phyloP scores from a whole-genome alignment of 2,329 filamentous ascomycete species.

The Calonectria naviculata region DNA sequence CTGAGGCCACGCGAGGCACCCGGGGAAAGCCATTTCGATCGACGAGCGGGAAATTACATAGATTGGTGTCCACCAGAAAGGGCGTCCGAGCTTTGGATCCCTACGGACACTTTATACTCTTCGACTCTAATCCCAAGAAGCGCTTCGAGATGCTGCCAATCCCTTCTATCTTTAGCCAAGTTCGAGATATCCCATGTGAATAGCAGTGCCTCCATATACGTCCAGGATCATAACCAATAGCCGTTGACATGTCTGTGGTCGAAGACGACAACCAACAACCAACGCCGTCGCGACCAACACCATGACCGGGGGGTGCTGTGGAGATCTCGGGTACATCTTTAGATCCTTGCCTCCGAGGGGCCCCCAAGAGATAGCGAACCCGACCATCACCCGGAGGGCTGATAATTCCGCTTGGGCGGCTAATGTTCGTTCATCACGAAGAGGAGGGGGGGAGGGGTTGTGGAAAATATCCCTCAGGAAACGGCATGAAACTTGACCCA shows the following conservation, averaged over 20 bases:
- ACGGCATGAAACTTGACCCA: neutral
- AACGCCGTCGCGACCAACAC: neutral
- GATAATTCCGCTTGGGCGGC: neutral
- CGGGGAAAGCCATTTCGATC: slow-evolving; percentile 35
- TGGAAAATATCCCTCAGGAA: neutral
- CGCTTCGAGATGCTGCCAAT: neutral
- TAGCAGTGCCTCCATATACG: neutral
- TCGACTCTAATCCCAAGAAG: neutral
- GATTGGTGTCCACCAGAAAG: slow-evolving; percentile 6
- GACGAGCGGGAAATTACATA: slow-evolving; percentile 26
- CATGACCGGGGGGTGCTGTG: neutral
- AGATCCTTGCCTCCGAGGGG: neutral
- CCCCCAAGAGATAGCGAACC: neutral
- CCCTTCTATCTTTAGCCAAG: neutral
- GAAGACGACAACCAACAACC: neutral
- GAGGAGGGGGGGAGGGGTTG: neutral
- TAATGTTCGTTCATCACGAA: neutral
- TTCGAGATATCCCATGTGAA: neutral
- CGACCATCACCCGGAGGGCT: neutral
- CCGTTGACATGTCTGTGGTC: neutral
- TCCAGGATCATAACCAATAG: neutral
- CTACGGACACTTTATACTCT: slow-evolving; percentile 22
- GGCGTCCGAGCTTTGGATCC: slow-evolving; percentile 32
- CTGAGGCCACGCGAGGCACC: slow-evolving; percentile 33
- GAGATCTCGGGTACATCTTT: neutral